Percentiles rank a stretch among this genome's conserved stretches.
phyloP scores from a whole-genome alignment of 2,329 filamentous ascomycete species.

The Dissoconium aciculare region DNA sequence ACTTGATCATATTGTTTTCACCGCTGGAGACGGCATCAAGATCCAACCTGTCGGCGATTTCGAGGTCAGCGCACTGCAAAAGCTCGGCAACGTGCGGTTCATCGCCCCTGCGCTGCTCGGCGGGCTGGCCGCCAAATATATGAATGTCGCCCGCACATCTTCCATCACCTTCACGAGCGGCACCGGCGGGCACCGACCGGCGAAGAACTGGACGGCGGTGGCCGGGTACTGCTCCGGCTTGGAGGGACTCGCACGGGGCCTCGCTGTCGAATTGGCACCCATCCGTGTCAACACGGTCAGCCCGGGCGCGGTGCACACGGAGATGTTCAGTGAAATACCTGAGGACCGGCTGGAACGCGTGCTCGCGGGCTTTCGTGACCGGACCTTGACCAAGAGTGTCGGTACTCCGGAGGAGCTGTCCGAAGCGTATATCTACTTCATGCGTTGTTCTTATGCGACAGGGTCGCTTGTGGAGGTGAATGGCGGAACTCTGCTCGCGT shows the following conservation, averaged over 20 bases:
- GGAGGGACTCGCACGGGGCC: constrained; percentile 34
- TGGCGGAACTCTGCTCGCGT: no score
- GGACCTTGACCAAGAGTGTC: no score
- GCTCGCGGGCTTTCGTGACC: no score
- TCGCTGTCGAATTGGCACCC: constrained; percentile 47
- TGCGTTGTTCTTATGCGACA: no score
- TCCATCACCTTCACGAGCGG: constrained; percentile 42
- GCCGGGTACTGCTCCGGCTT: constrained; percentile 32
- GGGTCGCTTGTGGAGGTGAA: no score
- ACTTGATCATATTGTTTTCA: constrained; percentile 41
- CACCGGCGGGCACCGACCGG: constrained; percentile 32
- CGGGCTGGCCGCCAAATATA: constrained; percentile 30
- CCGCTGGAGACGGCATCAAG: constrained; percentile 31
- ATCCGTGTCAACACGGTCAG: constrained; percentile 45
- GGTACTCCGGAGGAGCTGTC: no score
- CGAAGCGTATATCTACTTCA: no score
- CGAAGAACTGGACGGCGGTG: constrained; percentile 34
- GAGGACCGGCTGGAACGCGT: no score
- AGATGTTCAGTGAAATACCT: no score
- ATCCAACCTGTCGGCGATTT: constrained; percentile 5
- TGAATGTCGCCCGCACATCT: constrained; percentile 25
- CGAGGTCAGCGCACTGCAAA: constrained; percentile 16
- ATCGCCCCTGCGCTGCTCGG: constrained; percentile 34
- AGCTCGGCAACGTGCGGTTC: constrained; percentile 28
- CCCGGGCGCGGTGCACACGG: constrained; percentile 33